phyloP scores from a whole-genome alignment of 1,284 basidiomycete genomes.

The Prillingera fragicola region DNA sequence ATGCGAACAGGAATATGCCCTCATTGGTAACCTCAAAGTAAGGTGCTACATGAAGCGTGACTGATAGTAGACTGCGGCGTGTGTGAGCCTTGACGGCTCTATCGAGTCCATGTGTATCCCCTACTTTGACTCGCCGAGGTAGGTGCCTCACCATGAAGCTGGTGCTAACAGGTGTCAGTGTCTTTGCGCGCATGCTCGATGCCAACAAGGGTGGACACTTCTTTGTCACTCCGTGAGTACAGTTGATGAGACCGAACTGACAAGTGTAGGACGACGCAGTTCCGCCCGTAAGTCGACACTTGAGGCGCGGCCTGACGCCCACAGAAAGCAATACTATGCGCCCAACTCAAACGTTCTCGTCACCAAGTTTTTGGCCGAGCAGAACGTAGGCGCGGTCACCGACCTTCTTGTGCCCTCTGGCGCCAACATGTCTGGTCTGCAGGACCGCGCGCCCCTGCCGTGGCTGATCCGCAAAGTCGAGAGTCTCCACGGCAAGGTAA shows the following conservation, averaged over 20 bases:
- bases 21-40: conserved; percentile 48
- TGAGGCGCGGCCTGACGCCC: conserved; percentile 50
- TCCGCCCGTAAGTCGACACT: conserved; percentile 26
- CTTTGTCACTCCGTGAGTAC: conserved; percentile 71
- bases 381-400: conserved; percentile 71
- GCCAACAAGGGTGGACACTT: conserved; percentile 79
- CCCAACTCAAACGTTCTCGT: conserved; percentile 81
- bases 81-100: conserved; percentile 47
- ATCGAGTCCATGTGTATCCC: conserved; percentile 79
- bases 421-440: conserved; percentile 32
- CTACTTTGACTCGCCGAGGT: conserved; percentile 78
- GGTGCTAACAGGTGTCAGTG: conserved; percentile 29
- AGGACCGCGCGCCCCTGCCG: conserved; percentile 52
- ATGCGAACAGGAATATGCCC: conserved; percentile 43
- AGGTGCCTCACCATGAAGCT: conserved; percentile 1
- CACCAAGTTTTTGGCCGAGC: conserved; percentile 79
- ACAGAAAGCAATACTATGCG: conserved; percentile 76
- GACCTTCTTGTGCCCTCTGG: conserved; percentile 49
- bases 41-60: conserved; percentile 1
- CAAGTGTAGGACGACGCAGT: conserved; percentile 41
- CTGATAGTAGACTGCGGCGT: conserved; percentile 43
- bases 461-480: conserved; percentile 86
- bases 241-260: neutral
- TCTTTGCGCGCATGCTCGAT: conserved; percentile 66
- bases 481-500: conserved; percentile 69